Conservation (phyloP, 2,329 filamentous ascomycete species). For the Hymenoscyphus scutula region DNA sequence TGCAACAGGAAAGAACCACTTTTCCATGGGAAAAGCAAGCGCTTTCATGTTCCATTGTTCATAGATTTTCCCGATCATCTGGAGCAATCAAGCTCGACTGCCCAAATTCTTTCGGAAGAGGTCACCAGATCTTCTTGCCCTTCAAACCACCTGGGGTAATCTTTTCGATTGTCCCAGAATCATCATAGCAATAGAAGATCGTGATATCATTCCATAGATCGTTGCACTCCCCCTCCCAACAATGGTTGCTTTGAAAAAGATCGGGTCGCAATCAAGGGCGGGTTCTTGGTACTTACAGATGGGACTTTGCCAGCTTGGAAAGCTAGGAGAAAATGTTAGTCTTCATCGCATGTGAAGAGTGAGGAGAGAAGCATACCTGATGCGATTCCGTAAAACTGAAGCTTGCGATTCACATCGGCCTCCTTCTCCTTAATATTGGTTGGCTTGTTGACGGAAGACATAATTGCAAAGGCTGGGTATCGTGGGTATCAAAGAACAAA, state of each 20-base stretch:
- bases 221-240: not conserved
- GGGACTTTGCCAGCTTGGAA: conserved; percentile 89
- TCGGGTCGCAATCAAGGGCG: not conserved
- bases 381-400: conserved; percentile 91
- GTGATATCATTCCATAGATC: not conserved
- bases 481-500: conserved; percentile 4
- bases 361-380: conserved; percentile 47
- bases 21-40: not conserved
- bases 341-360: not conserved
- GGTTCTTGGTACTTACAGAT: conserved; percentile 45
- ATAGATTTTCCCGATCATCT: too few species aligned
- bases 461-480: conserved; percentile 9
- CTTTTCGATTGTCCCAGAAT: too few species aligned
- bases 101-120: too few species aligned
- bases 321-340: conserved; percentile 46
- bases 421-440: conserved; percentile 33
- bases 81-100: too few species aligned
- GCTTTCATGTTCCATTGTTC: not conserved
- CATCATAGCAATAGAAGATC: too few species aligned
- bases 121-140: too few species aligned
- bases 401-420: conserved; percentile 80
- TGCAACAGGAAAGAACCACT: not conserved
- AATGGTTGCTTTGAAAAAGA: not conserved
- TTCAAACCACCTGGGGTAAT: too few species aligned
- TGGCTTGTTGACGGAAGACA: conserved; percentile 32